Evolutionary conservation across 345 rosid genomes (phyloP).

Genomic region (Microcos paniculata): DNA sequence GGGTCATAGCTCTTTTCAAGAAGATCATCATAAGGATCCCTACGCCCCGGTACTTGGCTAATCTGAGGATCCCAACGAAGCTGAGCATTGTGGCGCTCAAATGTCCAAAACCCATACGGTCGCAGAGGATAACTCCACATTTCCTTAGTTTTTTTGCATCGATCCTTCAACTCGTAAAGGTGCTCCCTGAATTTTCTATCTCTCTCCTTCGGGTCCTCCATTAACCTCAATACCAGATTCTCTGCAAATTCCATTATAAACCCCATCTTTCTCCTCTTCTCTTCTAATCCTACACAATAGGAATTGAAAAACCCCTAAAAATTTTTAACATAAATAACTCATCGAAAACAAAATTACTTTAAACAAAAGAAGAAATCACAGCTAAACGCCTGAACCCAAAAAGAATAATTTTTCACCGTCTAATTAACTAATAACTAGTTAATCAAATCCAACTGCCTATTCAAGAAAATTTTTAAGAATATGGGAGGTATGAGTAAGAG

Average conservation of each 20-base stretch:
- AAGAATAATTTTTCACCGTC: neutral
- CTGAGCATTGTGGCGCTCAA: constrained; percentile 93
- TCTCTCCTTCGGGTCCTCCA: constrained; percentile 97
- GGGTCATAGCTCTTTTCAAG: constrained; percentile 39
- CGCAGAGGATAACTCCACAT: constrained; percentile 96
- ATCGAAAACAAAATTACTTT: neutral
- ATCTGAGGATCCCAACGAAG: constrained; percentile 95
- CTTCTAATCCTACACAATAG: neutral
- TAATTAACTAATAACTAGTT: neutral
- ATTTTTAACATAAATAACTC: neutral
- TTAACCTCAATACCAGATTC: constrained; percentile 75
- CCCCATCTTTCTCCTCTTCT: constrained; percentile 44
- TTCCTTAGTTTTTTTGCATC: constrained; percentile 88
- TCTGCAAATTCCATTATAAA: constrained; percentile 96
- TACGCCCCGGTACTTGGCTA: constrained; percentile 89
- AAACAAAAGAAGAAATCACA: no score
- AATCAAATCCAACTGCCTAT: neutral
- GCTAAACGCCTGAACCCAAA: neutral
- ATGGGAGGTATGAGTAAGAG: neutral
- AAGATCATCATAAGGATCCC: constrained; percentile 96
- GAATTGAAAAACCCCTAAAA: constrained; percentile 1
- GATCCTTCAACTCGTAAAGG: constrained; percentile 62
- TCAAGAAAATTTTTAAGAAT: neutral
- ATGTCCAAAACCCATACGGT: constrained; percentile 97
- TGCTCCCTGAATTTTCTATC: constrained; percentile 79